phyloP scores from a whole-genome alignment of 352 stramenopile genomes.

The Globisporangium okanoganense region DNA sequence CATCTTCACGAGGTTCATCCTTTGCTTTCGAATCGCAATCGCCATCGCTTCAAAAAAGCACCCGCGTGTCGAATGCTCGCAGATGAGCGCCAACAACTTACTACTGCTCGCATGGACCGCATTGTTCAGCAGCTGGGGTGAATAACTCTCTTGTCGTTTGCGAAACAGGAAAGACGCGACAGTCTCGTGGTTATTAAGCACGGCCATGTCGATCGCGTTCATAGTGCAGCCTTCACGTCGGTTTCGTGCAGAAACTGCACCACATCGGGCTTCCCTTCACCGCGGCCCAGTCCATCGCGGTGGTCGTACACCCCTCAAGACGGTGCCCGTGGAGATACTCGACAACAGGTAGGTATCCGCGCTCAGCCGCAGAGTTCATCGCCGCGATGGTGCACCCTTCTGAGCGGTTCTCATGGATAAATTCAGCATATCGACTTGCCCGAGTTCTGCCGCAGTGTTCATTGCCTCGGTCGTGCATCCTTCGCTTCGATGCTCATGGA shows the following conservation, averaged over 20 bases:
- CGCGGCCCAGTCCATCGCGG: slow-evolving; percentile 3
- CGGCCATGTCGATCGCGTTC: background rate
- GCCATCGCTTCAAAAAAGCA: slow-evolving; percentile 2
- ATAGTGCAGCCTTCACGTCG: background rate
- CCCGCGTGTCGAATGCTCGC: background rate
- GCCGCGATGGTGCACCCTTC: background rate
- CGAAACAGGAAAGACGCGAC: background rate
- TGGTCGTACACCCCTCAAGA: background rate
- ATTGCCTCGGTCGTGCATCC: background rate
- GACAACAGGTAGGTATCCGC: background rate
- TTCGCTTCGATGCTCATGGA: background rate
- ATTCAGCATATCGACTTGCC: background rate
- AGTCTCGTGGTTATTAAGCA: background rate
- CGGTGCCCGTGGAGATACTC: background rate
- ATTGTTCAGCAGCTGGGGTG: background rate
- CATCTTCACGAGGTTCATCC: background rate
- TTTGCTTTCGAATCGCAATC: background rate
- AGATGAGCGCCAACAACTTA: background rate
- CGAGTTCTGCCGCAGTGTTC: background rate
- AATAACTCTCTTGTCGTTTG: background rate
- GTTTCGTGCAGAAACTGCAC: slow-evolving; percentile 1
- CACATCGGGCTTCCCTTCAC: background rate
- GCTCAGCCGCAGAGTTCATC: background rate
- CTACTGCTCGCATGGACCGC: background rate
- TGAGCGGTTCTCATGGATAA: background rate